Evolutionary conservation across 306 rosid species (phyloP), one percentile per base, ranked within the genome.

Genomic region (Gleditsia sinensis): DNA sequence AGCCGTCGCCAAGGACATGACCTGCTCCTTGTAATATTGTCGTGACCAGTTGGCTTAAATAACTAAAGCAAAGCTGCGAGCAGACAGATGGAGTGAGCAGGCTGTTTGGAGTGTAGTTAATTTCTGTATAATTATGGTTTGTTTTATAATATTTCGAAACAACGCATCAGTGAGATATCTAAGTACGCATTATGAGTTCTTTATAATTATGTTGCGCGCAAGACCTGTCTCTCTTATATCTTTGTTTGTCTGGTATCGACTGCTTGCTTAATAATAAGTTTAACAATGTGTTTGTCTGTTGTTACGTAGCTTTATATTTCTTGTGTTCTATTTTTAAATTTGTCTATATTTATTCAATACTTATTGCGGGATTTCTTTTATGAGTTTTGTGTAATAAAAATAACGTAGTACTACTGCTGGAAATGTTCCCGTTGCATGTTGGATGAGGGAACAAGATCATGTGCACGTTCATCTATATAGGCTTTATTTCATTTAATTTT

Each of bases 381-480:
- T 13, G 67, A 17, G 25, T 55, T 30, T 21, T 37, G 25, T 43
- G 19, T 79, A 4, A 33, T 24, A 25, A 50, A 30, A 21, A 19
- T 67, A n/a, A n/a, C n/a, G 32, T 19, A 53, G 80, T 88, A 86
- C 64, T 19, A 53, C 79, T 88, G 84, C 64, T 77, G 80, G 61
- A 74, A 78, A 82, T 75, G 90, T 76, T 67, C 67, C 62, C 65
- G 62, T 49, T 56, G 58, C 53, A 71, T 17, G 78, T 55, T 88
- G 67, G 72, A 70, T 53, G 81, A 66, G 88, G 96, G 78, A 83
- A 86, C 97, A 88, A 46, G 37, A 75, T 60, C 95, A 92, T 90
- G 95, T 88, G 96, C 88, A 80, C 65, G 80, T 67, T 67, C 78
- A 77, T 88, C 89, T 80, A 81, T 81, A 61, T 42, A 13, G 9